Evolutionary conservation across 352 stramenopile species (phyloP).

Genomic region (Globisporangium cystogenes): DNA sequence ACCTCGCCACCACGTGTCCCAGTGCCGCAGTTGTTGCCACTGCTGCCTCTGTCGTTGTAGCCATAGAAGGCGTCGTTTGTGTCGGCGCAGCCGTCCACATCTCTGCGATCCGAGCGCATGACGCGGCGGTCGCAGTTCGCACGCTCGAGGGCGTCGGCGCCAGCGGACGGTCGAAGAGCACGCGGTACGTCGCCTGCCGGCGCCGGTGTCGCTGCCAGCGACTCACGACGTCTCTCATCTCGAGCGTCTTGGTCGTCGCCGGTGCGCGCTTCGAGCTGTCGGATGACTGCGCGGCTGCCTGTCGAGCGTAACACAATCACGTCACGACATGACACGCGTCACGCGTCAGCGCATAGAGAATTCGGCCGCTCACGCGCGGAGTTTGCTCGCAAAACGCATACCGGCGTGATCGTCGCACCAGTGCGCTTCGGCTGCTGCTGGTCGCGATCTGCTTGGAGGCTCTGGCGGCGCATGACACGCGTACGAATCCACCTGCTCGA

Average conservation of each 20-base stretch:
- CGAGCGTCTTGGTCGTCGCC: not conserved
- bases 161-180: conserved; percentile 35
- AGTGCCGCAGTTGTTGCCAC: no score
- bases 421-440: not conserved
- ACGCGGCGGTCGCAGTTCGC: no score
- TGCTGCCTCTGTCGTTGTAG: not conserved
- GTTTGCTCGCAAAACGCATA: not conserved
- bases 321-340: no score
- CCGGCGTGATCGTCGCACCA: not conserved
- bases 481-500: no score
- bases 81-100: not conserved
- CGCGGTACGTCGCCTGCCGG: conserved; percentile 39
- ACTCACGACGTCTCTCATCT: conserved; percentile 3
- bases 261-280: no score
- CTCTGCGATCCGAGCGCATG: not conserved
- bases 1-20: no score
- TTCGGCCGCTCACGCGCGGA: no score
- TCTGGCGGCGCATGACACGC: not conserved
- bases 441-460: no score
- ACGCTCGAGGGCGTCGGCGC: conserved; percentile 2
- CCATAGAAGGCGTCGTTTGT: no score
- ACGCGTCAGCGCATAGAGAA: no score
- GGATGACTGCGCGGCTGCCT: no score
- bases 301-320: no score
- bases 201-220: conserved; percentile 22